A percentile compares a stretch with the other conserved stretches of the same genome.
Evolutionary conservation across 2,329 filamentous ascomycete genomes (phyloP).

Genomic region (Plenodomus tracheiphilus): DNA sequence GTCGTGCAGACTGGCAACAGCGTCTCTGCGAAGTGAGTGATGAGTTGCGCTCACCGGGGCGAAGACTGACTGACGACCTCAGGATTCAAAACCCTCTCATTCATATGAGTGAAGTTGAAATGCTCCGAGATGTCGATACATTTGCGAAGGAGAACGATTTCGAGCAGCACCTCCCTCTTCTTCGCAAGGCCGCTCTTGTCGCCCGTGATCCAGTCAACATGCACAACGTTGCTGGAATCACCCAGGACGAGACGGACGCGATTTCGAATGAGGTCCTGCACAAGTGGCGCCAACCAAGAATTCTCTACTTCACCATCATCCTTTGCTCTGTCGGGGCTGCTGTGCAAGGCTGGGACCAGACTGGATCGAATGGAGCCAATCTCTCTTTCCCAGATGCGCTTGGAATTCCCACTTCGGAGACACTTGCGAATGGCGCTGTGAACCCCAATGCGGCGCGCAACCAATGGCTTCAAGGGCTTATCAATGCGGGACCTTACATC

Average conservation of each 20-base stretch:
- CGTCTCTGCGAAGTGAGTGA: constrained; percentile 11
- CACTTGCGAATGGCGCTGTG: background rate
- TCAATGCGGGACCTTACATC: constrained; percentile 26
- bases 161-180: constrained; percentile 49
- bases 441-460: constrained; percentile 19
- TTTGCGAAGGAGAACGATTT: constrained; percentile 55
- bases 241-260: constrained; percentile 18
- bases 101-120: constrained; percentile 31
- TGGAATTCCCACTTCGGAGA: constrained; percentile 47
- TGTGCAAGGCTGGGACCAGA: constrained; percentile 67
- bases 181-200: constrained; percentile 54
- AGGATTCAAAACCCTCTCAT: constrained; percentile 26
- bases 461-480: constrained; percentile 26
- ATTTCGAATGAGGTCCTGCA: constrained; percentile 46
- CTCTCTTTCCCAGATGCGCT: constrained; percentile 61
- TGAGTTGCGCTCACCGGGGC: background rate
- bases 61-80: background rate
- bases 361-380: constrained; percentile 57
- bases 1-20: constrained; percentile 6
- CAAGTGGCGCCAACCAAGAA: constrained; percentile 62
- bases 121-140: constrained; percentile 56
- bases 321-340: constrained; percentile 69
- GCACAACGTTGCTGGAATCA: constrained; percentile 15
- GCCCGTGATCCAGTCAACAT: constrained; percentile 43
- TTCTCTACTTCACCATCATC: constrained; percentile 66